These are phyloP conservation scores for Sabuloglossum arenarium DNA, from an alignment of 495 filamentous ascomycete species.

Conservation along the genomic window DNA sequence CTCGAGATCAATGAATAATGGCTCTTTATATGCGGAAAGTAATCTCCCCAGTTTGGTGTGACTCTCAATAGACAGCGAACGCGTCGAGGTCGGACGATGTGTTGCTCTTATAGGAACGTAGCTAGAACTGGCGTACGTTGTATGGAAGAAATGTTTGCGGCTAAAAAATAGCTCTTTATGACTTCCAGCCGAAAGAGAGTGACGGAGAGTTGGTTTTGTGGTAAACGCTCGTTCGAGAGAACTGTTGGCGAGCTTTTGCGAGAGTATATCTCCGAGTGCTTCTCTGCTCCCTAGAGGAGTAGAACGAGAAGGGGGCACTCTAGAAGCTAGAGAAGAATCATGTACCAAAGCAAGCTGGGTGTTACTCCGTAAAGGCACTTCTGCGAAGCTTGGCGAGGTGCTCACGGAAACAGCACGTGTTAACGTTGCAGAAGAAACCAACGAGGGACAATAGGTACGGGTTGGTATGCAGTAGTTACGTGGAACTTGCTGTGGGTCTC, in stretches of 20 bases:
- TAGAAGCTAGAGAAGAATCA: not conserved
- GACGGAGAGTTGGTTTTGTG: not conserved
- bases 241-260: slow-evolving; percentile 19
- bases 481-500: too few relatives aligned
- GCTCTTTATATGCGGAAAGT: not conserved
- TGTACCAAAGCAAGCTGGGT: not conserved
- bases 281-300: not conserved
- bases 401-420: too few relatives aligned
- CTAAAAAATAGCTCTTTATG: not conserved
- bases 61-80: not conserved
- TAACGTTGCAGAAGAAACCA: too few relatives aligned
- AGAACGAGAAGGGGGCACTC: not conserved
- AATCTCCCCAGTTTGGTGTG: not conserved
- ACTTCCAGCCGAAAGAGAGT: slow-evolving; percentile 5
- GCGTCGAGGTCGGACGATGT: not conserved
- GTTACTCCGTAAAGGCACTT: not conserved
- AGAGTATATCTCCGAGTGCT: not conserved
- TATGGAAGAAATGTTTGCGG: not conserved
- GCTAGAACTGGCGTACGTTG: not conserved
- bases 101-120: not conserved
- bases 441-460: too few relatives aligned
- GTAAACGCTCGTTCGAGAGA: not conserved
- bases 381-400: not conserved
- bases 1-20: not conserved
- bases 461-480: too few relatives aligned